Conservation (phyloP, 495 filamentous ascomycete species). For the Pyrenula massariospora region DNA sequence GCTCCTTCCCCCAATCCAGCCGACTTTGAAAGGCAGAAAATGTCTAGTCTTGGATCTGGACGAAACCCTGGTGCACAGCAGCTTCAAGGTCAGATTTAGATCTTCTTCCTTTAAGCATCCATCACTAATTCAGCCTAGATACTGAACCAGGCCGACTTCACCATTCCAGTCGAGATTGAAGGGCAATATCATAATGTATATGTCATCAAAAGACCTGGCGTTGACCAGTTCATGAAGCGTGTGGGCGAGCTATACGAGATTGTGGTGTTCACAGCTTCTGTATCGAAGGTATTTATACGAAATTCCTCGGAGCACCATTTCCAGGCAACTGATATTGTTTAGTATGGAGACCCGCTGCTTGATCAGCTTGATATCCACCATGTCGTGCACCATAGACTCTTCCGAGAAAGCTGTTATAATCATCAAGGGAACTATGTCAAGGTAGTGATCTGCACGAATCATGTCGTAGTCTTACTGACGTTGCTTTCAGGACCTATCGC, state of each 20-base stretch:
- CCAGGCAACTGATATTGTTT: slow-evolving; percentile 6
- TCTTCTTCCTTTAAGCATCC: neutral
- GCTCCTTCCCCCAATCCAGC: slow-evolving; percentile 66
- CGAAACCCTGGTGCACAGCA: slow-evolving; percentile 97
- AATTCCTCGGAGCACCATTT: neutral
- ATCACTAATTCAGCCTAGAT: slow-evolving; percentile 48
- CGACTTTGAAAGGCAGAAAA: slow-evolving; percentile 74
- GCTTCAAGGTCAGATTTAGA: slow-evolving; percentile 70
- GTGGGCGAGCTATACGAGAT: slow-evolving; percentile 97
- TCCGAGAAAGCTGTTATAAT: slow-evolving; percentile 98
- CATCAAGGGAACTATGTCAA: slow-evolving; percentile 99
- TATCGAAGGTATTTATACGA: slow-evolving; percentile 69
- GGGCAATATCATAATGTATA: slow-evolving; percentile 99
- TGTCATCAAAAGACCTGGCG: slow-evolving; percentile 94
- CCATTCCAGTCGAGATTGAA: slow-evolving; percentile 97
- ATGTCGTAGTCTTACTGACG: slow-evolving; percentile 9
- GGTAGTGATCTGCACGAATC: slow-evolving; percentile 24
- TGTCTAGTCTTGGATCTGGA: slow-evolving; percentile 94
- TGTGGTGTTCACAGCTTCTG: slow-evolving; percentile 96
- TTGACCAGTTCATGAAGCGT: slow-evolving; percentile 97
- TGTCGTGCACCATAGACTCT: slow-evolving; percentile 91
- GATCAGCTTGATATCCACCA: slow-evolving; percentile 97
- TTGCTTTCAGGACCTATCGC: slow-evolving; percentile 64
- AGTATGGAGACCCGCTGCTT: slow-evolving; percentile 94
- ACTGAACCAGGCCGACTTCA: slow-evolving; percentile 96